phyloP scores from a whole-genome alignment of 129 eudicot species.

The Erigeron canadensis region DNA sequence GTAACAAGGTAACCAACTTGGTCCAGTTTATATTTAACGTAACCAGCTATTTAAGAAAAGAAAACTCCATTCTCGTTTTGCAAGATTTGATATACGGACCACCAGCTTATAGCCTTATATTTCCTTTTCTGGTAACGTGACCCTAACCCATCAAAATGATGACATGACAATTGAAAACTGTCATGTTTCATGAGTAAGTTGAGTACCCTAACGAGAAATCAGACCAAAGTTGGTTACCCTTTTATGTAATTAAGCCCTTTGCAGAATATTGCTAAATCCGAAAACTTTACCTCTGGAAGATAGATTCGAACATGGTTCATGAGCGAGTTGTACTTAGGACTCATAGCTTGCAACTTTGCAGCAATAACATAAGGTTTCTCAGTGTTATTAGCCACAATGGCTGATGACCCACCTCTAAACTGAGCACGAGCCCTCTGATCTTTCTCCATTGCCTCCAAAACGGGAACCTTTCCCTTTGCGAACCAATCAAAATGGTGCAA shows the following conservation, averaged over 20 bases:
- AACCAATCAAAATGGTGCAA: slow-evolving; percentile 97
- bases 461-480: slow-evolving; percentile 83
- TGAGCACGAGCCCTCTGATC: slow-evolving; percentile 79
- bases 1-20: background rate
- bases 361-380: slow-evolving; percentile 82
- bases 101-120: background rate
- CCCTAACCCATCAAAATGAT: background rate
- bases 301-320: slow-evolving; percentile 91
- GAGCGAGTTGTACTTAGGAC: slow-evolving; percentile 75
- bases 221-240: slow-evolving; percentile 6
- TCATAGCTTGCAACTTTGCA: slow-evolving; percentile 86
- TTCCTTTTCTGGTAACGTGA: too few relatives aligned
- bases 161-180: background rate
- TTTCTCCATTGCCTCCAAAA: slow-evolving; percentile 95
- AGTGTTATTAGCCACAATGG: slow-evolving; percentile 71
- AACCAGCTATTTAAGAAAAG: background rate
- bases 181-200: background rate
- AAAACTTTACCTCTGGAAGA: slow-evolving; percentile 75
- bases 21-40: background rate
- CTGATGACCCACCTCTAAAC: slow-evolving; percentile 86
- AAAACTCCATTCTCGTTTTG: background rate
- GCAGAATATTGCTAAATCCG: slow-evolving; percentile 6
- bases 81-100: slow-evolving; percentile 1
- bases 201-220: background rate
- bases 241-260: slow-evolving; percentile 6